Conservation (phyloP, 768 basidiomycete species). For the Tricholoma hemisulphureum region DNA sequence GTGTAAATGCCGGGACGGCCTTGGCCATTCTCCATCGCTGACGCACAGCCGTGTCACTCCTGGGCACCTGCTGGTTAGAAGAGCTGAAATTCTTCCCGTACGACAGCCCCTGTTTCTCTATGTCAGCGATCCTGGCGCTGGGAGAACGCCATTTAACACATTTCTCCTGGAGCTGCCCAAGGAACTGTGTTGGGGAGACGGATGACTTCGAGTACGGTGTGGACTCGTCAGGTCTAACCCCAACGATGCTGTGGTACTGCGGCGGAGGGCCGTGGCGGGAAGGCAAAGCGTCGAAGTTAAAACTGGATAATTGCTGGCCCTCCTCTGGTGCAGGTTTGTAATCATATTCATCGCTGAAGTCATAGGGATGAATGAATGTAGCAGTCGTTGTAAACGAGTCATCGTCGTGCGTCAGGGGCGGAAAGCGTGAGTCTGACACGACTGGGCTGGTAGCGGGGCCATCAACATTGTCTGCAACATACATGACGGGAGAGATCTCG, state of each 20-base stretch:
- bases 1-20: slow-evolving; percentile 70
- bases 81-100: slow-evolving; percentile 20
- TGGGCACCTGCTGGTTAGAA: slow-evolving; percentile 2
- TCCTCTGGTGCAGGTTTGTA: slow-evolving; percentile 33
- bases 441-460: slow-evolving; percentile 31
- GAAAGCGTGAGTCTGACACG: slow-evolving; percentile 16
- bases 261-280: slow-evolving; percentile 14
- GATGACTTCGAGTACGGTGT: slow-evolving; percentile 18
- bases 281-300: slow-evolving; percentile 55
- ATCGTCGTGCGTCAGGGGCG: slow-evolving; percentile 15
- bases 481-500: slow-evolving; percentile 43
- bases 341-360: slow-evolving; percentile 27
- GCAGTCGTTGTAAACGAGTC: slow-evolving; percentile 40
- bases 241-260: slow-evolving; percentile 10
- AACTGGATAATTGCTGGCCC: slow-evolving; percentile 39
- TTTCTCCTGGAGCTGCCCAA: slow-evolving; percentile 42
- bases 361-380: slow-evolving; percentile 50
- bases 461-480: slow-evolving; percentile 37
- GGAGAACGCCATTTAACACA: slow-evolving; percentile 39
- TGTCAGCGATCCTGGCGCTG: background rate
- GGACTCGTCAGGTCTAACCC: slow-evolving; percentile 18
- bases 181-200: slow-evolving; percentile 28
- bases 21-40: slow-evolving; percentile 45
- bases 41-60: slow-evolving; percentile 26
- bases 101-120: slow-evolving; percentile 2